Evolutionary conservation across 116 monocot species (phyloP), one percentile per base, ranked within the genome.

Genomic region (Trichopus zeylanicus): DNA sequence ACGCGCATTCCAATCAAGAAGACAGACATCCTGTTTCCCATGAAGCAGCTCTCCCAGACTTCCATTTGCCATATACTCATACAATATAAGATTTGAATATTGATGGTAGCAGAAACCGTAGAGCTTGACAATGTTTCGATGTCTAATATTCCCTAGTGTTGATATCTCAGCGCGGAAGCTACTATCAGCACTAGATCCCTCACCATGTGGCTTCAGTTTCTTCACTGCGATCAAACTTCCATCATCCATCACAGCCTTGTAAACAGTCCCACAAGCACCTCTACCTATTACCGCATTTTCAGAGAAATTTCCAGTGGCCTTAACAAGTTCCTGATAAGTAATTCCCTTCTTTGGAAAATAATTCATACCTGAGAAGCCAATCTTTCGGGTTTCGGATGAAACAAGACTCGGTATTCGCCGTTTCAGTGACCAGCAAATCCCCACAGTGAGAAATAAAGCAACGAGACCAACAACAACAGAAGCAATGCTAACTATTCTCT

Each of bases 11-110:
- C 86, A 81, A 53, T 78, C 74, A 24, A 81, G 70, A 53, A 76
- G 15, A 48, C 62, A 58, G 26, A 19, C 3, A 19, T 78, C 64
- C 51, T 59, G 51, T 37, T 49, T 73, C 25, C 72, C 75, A 63
- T 81, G 86, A 37, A 86, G 82, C 53, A 70, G 42, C 30, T 78
- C 72, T 12, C 81, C 78, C 22, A 86, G 70, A 60, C 81, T 86
- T 26, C 81, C 81, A 61, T 81, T 86, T 28, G 71, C 74, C 81
- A 86, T 86, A 48, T 73, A 86, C 26, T 86, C 81, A 63, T 86
- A 86, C 49, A 86, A 57, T 26, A 86, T 75, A 59, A 86, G 72
- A 46, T 85, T 81, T 6, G 77, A 66, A 21, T 85, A 80, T 23
- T 71, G 73, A 65, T 77, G 64, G 51, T 58, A 78, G 69, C 86